Base-by-base conservation (phyloP, 2,329 filamentous ascomycete genomes). In the Coleophoma crateriformis region DNA sequence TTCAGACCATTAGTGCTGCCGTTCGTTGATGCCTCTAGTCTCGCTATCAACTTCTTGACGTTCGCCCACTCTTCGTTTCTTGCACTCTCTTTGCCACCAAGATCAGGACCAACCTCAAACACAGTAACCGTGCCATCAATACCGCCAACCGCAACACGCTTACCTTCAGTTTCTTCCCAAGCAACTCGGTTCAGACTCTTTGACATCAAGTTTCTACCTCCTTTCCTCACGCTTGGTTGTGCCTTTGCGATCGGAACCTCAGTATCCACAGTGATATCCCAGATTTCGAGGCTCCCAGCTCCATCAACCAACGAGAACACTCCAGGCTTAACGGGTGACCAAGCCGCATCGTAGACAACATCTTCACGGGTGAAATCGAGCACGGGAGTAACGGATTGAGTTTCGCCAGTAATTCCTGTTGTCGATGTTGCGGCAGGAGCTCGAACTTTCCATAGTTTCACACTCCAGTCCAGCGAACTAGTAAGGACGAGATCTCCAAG, bases 231-330 rank as follows among this genome's bases (percentile, higher is more conserved):
- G 63, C 81, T 87, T 1, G 90, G 90, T 46, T 81, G 81, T 58
- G 90, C 86, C 57, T 86, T 85, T 45, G 89, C 87, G 1, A 95
- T 83, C 0, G 94, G 94, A 43, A 97, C 89, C 70, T 99, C 94
- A 1, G 87, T 90, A 68, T 96, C 91, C 17, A 91, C 79, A 12
- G 88, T 92, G 46, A 99, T 81, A 64, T 99, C 95, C 89, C 94
- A 99, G 45, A 99, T 77, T 70, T 99, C 95, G 15, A 99, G 76
- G 68, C 84, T 88, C 32, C 94, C 95, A 2, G 88, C 89, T 33
- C 94, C 94, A 60, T 99, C 95, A 2, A 97, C 94, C 17, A 95
- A 82, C 1, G 89, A 90, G 68, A 99, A 99, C 8, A 99, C 88
- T 35, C 90, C 91, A 0, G 94, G 94, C 66, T 94, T 92, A 56